Conservation (phyloP, 108 stramenopile species). For the Cyclotella cryptica region DNA sequence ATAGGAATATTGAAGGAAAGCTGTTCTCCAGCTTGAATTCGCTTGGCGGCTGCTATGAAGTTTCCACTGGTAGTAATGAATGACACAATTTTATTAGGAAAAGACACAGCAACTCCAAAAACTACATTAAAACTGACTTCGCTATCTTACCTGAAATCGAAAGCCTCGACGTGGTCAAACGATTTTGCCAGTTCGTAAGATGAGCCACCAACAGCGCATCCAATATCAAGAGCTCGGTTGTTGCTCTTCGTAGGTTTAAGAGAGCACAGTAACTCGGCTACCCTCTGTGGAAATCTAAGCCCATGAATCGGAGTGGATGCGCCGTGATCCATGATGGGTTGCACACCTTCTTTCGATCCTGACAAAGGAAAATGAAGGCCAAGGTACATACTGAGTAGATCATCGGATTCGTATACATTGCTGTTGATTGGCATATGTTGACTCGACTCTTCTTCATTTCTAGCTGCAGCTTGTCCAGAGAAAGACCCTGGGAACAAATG, state of each 20-base stretch:
- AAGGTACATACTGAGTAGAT: constrained; percentile 77
- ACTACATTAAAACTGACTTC: neutral
- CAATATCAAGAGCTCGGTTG: constrained; percentile 83
- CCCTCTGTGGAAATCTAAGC: constrained; percentile 74
- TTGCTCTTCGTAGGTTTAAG: constrained; percentile 61
- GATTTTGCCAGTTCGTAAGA: constrained; percentile 86
- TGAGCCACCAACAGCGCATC: constrained; percentile 93
- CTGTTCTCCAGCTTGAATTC: constrained; percentile 63
- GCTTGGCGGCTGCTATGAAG: constrained; percentile 88
- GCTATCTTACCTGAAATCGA: constrained; percentile 71
- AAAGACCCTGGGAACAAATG: constrained; percentile 81
- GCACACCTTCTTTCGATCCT: constrained; percentile 58
- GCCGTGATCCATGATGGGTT: constrained; percentile 67
- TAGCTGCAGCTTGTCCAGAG: constrained; percentile 69
- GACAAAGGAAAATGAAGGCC: constrained; percentile 81
- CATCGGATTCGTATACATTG: constrained; percentile 84
- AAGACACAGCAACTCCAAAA: neutral
- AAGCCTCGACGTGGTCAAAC: constrained; percentile 90
- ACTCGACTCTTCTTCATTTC: constrained; percentile 35
- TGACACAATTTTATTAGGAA: no score
- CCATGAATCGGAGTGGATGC: constrained; percentile 68
- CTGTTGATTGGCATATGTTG: neutral
- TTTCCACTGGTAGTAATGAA: constrained; percentile 45
- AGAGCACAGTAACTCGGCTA: constrained; percentile 58
- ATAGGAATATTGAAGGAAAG: constrained; percentile 79